Evolutionary conservation across 768 basidiomycete species (phyloP), one percentile per base, ranked within the genome.

Genomic region (Leccinum pellstonianum): DNA sequence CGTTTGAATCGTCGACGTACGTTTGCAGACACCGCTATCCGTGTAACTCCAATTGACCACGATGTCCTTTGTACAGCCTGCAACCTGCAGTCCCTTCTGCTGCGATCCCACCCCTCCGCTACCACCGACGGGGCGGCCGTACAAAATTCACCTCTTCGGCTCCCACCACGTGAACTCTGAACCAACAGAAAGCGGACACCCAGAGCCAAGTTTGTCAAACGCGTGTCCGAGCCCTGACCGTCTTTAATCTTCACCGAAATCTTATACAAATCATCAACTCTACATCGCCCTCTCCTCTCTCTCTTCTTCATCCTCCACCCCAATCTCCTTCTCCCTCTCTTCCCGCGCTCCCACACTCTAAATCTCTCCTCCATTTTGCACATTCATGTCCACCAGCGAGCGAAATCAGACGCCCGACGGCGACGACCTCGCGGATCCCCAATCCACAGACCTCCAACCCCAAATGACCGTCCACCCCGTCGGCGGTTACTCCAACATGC

Each of bases 381-480:
- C 51, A 49, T 65, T 58, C 64, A 74, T 74, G 71, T 74, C 75
- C 68, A 70, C 76, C 60, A 70, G 68, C 64, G 79, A 77, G 70
- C 71, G 74, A 58, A 75, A 77, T 71, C 70, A 71, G 62, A 73
- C 70, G 63, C 74, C 75, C 62, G 77, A 79, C 67, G 71, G 67
- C 73, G 77, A 80, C 57, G 75, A 77, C 67, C 65, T 73, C 59
- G 52, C 72, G 56, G 73, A 75, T 62, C 35, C 70, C 12, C 69
- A 68, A 62, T 70, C 72, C 60, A 63, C 64, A 37, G 75, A 76
- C 63, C 71, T 77, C 57, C 80, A 81, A 59, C 77, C 80, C n/a
- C 75, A 77, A 68, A 75, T 81, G 79, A 76, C 80, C 35, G 79
- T 81, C 63, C 83, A 82, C 68, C 78, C 82, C 58, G 76, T 79